These are phyloP conservation scores for Colletotrichum karsti DNA, from an alignment of 2,329 filamentous ascomycete species.

Conservation along the genomic window DNA sequence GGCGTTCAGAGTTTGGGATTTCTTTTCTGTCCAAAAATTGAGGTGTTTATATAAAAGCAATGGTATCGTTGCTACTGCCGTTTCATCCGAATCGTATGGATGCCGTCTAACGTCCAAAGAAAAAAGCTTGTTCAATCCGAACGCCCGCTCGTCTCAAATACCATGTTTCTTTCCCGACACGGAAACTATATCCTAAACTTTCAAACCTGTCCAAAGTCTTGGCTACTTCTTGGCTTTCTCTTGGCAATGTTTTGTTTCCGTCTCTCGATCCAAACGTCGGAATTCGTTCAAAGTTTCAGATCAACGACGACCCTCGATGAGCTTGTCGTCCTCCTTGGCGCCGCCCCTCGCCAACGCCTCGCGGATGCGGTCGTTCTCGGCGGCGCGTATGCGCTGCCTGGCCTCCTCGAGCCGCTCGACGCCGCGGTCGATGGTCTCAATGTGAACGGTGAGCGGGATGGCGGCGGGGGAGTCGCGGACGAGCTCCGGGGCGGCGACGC, in stretches of 20 bases:
- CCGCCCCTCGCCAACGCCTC: constrained; percentile 59
- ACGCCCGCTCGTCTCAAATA: constrained; percentile 23
- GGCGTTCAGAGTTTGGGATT: too few species aligned
- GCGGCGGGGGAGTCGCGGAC: constrained; percentile 54
- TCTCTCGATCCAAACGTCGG: too few species aligned
- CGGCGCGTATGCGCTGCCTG: constrained; percentile 64
- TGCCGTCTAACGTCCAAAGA: constrained; percentile 9
- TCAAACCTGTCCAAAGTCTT: background rate
- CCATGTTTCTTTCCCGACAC: background rate
- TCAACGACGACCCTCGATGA: constrained; percentile 46
- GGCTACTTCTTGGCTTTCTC: background rate
- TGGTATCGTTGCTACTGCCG: background rate
- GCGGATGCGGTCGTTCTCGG: constrained; percentile 66
- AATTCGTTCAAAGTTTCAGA: too few species aligned
- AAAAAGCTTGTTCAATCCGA: background rate
- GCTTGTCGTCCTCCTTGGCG: constrained; percentile 46
- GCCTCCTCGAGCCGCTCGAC: constrained; percentile 76
- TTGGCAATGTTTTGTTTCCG: background rate
- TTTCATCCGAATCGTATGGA: constrained; percentile 11
- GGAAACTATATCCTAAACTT: background rate
- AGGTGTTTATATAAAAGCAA: too few species aligned
- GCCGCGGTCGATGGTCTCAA: constrained; percentile 77
- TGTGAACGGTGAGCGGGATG: constrained; percentile 76
- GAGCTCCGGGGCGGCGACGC: constrained; percentile 73
- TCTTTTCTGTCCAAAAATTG: background rate